Evolutionary conservation across 2,329 filamentous ascomycete species (phyloP).

Genomic region (Aspergillus luchuensis): DNA sequence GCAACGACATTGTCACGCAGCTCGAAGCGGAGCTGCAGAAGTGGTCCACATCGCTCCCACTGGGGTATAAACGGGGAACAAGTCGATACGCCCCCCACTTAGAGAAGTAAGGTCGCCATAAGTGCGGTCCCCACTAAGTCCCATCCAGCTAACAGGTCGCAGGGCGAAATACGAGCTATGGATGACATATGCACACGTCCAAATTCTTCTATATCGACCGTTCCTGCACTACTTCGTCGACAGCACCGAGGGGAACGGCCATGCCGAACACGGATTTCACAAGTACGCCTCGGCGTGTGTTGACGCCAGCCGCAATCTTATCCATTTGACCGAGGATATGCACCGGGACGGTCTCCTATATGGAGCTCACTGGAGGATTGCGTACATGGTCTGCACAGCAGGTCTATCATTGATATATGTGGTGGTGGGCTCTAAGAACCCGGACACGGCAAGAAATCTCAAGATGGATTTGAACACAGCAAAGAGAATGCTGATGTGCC

Average conservation of each 20-base stretch:
- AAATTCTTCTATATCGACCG: conserved; percentile 16
- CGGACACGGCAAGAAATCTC: background rate
- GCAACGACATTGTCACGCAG: conserved; percentile 4
- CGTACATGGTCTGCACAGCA: conserved; percentile 10
- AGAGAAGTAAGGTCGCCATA: conserved; percentile 1
- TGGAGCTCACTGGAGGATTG: conserved; percentile 12
- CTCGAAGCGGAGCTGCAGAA: conserved; percentile 11
- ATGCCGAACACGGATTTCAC: conserved; percentile 4
- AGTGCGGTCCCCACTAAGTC: background rate
- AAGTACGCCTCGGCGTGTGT: conserved; percentile 13
- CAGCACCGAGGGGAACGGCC: background rate
- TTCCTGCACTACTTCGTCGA: conserved; percentile 13
- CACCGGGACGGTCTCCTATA: conserved; percentile 9
- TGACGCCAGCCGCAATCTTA: conserved; percentile 16
- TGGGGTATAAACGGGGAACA: background rate
- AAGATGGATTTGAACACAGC: conserved; percentile 4
- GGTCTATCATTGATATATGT: conserved; percentile 12
- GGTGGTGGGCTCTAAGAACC: conserved; percentile 3
- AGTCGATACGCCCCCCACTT: background rate
- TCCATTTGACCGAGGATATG: conserved; percentile 18
- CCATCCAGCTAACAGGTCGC: background rate
- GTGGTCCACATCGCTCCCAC: conserved; percentile 8
- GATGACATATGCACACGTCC: conserved; percentile 12
- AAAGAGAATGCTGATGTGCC: background rate
- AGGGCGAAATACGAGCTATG: conserved; percentile 15